These are phyloP conservation scores for Fusarium sp. DNA, from an alignment of 2,329 filamentous ascomycete species.

Conservation along the genomic window DNA sequence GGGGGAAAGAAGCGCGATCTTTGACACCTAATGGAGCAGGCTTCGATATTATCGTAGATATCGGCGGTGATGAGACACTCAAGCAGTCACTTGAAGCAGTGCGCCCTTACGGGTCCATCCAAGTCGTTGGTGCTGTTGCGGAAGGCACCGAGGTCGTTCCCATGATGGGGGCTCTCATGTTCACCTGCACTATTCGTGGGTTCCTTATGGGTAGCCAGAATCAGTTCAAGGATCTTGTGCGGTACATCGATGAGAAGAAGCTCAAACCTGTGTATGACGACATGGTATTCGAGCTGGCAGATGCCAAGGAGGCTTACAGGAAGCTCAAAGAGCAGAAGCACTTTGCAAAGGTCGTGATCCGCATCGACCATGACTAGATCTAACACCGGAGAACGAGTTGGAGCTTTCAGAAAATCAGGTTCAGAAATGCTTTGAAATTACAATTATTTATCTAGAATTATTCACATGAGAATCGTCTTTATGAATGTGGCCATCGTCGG, in stretches of 20 bases:
- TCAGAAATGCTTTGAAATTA: background rate
- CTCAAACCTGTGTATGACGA: conserved; percentile 47
- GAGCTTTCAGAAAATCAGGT: background rate
- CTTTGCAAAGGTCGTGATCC: conserved; percentile 50
- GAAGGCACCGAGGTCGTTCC: conserved; percentile 32
- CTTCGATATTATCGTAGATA: conserved; percentile 71
- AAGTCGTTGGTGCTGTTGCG: conserved; percentile 46
- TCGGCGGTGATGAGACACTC: conserved; percentile 72
- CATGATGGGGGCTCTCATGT: conserved; percentile 38
- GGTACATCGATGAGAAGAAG: conserved; percentile 46
- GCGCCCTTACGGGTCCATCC: conserved; percentile 46
- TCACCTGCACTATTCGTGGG: conserved; percentile 44
- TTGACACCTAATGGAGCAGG: conserved; percentile 58
- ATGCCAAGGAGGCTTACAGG: conserved; percentile 47
- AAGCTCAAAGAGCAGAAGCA: conserved; percentile 47
- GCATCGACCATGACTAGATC: conserved; percentile 29
- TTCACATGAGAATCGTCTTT: background rate
- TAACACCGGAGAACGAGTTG: accelerated
- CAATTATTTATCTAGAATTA: background rate
- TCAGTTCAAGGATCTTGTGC: conserved; percentile 44
- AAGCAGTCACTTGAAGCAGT: conserved; percentile 63
- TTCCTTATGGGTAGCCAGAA: conserved; percentile 40
- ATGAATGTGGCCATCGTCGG: background rate
- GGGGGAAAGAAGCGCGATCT: conserved; percentile 66
- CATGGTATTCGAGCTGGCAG: conserved; percentile 43